These are phyloP conservation scores for Heterobasidion occidentale DNA, from an alignment of 1,284 basidiomycete species.

Conservation along the genomic window DNA sequence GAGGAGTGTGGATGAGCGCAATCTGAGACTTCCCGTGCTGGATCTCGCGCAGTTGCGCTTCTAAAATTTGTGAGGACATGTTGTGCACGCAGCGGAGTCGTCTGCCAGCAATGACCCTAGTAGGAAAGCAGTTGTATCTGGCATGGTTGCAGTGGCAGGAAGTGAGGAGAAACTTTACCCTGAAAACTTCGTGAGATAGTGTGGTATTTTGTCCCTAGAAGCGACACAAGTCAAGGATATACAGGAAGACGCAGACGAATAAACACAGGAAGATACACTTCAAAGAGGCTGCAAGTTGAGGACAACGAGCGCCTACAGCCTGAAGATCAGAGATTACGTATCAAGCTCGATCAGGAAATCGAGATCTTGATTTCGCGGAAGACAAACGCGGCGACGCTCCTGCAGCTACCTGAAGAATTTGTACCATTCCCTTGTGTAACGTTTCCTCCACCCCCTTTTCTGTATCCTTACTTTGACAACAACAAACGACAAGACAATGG, in stretches of 20 bases:
- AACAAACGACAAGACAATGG: slow-evolving; percentile 23
- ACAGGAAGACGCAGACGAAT: too few relatives aligned
- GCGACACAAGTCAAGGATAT: too few relatives aligned
- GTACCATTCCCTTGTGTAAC: neutral
- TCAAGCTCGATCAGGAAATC: neutral
- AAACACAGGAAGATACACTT: too few relatives aligned
- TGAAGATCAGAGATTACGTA: too few relatives aligned
- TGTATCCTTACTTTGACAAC: neutral
- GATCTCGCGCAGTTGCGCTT: slow-evolving; percentile 1
- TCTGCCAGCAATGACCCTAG: neutral
- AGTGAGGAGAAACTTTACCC: too few relatives aligned
- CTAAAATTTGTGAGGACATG: neutral
- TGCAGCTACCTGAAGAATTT: neutral
- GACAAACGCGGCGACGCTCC: too few relatives aligned
- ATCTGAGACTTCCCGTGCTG: slow-evolving; percentile 8
- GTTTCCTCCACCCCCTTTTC: neutral
- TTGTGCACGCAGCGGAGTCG: neutral
- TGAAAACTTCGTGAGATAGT: too few relatives aligned
- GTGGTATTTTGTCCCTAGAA: too few relatives aligned
- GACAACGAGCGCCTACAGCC: too few relatives aligned
- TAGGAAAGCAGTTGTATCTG: neutral
- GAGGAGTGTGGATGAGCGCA: slow-evolving; percentile 40
- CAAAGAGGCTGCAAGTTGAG: too few relatives aligned
- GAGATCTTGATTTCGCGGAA: neutral
- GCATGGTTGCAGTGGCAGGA: neutral